phyloP scores from a whole-genome alignment of 257 asterid species.

The Fraxinus excelsior region DNA sequence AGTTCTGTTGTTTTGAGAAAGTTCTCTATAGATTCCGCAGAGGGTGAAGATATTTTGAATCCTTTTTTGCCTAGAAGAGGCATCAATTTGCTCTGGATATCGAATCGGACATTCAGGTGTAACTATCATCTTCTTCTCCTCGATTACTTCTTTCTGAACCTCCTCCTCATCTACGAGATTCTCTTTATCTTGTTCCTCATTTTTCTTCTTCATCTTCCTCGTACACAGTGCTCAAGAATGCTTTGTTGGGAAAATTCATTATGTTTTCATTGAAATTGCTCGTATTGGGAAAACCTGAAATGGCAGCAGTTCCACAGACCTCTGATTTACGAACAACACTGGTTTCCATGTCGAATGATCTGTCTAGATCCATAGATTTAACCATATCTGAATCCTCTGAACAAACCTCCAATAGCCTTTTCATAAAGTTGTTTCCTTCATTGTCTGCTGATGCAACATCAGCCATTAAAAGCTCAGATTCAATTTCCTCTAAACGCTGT shows the following conservation, averaged over 20 bases:
- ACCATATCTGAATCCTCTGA: conserved; percentile 83
- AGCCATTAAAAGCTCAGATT: conserved; percentile 59
- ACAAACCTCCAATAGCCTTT: conserved; percentile 56
- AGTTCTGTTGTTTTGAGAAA: conserved; percentile 35
- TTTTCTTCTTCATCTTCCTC: conserved; percentile 79
- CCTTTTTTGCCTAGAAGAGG: conserved; percentile 44
- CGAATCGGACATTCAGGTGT: conserved; percentile 31
- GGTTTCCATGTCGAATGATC: conserved; percentile 67
- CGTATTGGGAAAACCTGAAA: conserved; percentile 29
- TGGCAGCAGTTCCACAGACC: conserved; percentile 22
- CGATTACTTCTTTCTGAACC: conserved; percentile 67
- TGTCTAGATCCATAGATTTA: conserved; percentile 89
- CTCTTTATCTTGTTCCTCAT: conserved; percentile 49
- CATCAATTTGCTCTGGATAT: conserved; percentile 15
- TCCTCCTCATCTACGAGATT: conserved; percentile 61
- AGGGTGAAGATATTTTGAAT: conserved; percentile 70
- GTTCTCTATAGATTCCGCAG: conserved; percentile 63
- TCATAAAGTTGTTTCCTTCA: conserved; percentile 64
- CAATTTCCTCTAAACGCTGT: conserved; percentile 75
- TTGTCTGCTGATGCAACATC: conserved; percentile 44
- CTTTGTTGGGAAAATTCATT: conserved; percentile 40
- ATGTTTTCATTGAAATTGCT: conserved; percentile 38
- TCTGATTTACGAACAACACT: conserved; percentile 36
- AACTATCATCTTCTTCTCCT: conserved; percentile 43
- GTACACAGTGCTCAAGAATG: conserved; percentile 69